Base-by-base conservation (phyloP, 208 protist species). In the Acanthamoeba sp. region DNA sequence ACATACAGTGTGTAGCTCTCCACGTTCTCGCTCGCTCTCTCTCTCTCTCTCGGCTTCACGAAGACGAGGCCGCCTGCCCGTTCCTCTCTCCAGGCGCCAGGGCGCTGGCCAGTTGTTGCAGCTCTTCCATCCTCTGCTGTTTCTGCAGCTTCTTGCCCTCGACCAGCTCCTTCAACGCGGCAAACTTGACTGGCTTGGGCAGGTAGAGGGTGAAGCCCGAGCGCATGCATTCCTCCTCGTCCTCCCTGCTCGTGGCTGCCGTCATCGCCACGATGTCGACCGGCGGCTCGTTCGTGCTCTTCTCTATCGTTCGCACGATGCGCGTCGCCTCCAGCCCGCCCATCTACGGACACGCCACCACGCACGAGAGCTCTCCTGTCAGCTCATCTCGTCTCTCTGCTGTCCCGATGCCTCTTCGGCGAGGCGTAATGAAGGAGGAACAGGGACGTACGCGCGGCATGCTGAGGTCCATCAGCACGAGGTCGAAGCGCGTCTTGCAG, bases 391-490 rank as follows among this genome's bases (percentile, higher is more conserved):
- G n/a, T n/a, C n/a, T n/a, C n/a, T n/a, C n/a, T n/a, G n/a, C n/a
- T n/a, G n/a, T n/a, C n/a, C n/a, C n/a, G n/a, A n/a, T n/a, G n/a
- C n/a, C n/a, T n/a, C n/a, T n/a, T n/a, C n/a, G n/a, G n/a, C n/a
- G n/a, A n/a, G n/a, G n/a, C n/a, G n/a, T n/a, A n/a, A n/a, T 36
- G 59, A 5, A 69, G 59, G 18, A 36, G 59, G 22, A 24, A 3
- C 14, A 45, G 36, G 2, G 2, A 48, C 71, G 29, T 45, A 80
- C 71, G 36, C 42, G 38, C 32, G 94, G 94, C 94, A 95, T 95
- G 42, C 42, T 50, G 6, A 95, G 38, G 89, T 95, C 94, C 94
- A 95, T 95, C 24, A 93, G 87, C 36, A 95, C 93, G 34, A 95
- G 36, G 32, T 94, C 85, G 69, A 84, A 95, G 5, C 10, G 24